Evolutionary conservation across 2,329 filamentous ascomycete species (phyloP), one percentile per base, ranked within the genome.

Genomic region (Aspergillus versicolor): DNA sequence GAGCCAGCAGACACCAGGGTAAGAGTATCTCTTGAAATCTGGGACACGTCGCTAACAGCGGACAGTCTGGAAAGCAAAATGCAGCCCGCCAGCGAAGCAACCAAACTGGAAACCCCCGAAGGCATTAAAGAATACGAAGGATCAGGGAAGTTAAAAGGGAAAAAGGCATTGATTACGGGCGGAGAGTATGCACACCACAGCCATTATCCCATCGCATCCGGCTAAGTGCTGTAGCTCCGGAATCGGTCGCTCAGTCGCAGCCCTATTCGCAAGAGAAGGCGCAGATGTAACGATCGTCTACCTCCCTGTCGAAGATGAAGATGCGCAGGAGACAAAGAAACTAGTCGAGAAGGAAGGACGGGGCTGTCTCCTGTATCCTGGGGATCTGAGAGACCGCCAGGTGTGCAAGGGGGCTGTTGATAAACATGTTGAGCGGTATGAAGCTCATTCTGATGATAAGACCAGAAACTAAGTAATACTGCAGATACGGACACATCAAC

Each of bases 201-300:
- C 1, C 37, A 17, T 22, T 15, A 21, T 48, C 19, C 19, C 19
- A 30, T 15, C 1, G 9, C 5, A 30, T n/a, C 1, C 15, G 6
- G 17, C 32, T 24, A 21, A 38, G 3, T 30, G 11, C 7, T 24
- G 13, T 44, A 82, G 80, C 59, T 83, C 80, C 1, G 81, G 81
- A 4, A 85, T 85, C 45, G 82, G 82, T 17, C 78, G 82, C 9
- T 74, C 81, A 0, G 76, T 83, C 1, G 82, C 82, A 0, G 75
- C 84, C 1, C 70, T 85, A 2, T 83, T 84, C 70, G 83, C 84
- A 0, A 76, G 81, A 8, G 83, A 86, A 65, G 83, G 84, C 2
- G 81, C 83, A 13, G 79, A 85, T 60, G 73, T 84, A 45, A 81
- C 76, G 22, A 84, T 85, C 57, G 77, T 80, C 15, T 82, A 84